Evolutionary conservation across 2,329 filamentous ascomycete species (phyloP), one percentile per base, ranked within the genome.

Genomic region (Sordariomycetes sp.): DNA sequence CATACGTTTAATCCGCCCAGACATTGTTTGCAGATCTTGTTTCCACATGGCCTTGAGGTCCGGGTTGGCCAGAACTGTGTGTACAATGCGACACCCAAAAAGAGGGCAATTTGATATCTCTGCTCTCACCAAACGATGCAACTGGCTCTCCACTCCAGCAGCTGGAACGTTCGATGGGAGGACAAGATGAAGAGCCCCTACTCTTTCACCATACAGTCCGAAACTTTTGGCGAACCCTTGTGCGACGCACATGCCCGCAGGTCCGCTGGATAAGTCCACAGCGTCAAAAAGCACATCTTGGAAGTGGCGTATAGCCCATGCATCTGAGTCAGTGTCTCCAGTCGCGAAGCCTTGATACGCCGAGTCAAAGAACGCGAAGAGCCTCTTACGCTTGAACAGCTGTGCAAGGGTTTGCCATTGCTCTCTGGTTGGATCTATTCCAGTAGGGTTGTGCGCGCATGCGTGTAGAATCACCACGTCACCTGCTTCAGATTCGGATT

Each of bases 261-360:
- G 25, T 11, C 12, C 29, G 28, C 18, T 23, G 9, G 31, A 18
- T 16, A 11, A 21, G 16, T 53, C 27, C n/a, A n/a, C n/a, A n/a
- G n/a, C n/a, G 17, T 34, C 16, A 19, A 31, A 34, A 9, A 25
- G n/a, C 1, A 17, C 5, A 8, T 38, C 16, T 18, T 38, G 14
- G 21, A 48, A 59, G 35, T 57, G 44, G 2, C 53, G 46, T 8
- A 61, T 43, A 2, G 55, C 43, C 46, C 49, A 59, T 4, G 50
- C 53, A 40, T 61, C 58, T 7, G 47, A 36, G 16, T 50, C 51
- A 0, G 52, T 23, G 29, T 54, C 43, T 8, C 58, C 58, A 1
- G 52, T 49, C 1, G 54, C 54, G 38, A 62, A 58, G 2, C 58
- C 57, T 39, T 59, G 57, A 39, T 61, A 62, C 3, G 58, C 58